phyloP scores from a whole-genome alignment of 108 stramenopile genomes.

The Skeletonema tropicum region DNA sequence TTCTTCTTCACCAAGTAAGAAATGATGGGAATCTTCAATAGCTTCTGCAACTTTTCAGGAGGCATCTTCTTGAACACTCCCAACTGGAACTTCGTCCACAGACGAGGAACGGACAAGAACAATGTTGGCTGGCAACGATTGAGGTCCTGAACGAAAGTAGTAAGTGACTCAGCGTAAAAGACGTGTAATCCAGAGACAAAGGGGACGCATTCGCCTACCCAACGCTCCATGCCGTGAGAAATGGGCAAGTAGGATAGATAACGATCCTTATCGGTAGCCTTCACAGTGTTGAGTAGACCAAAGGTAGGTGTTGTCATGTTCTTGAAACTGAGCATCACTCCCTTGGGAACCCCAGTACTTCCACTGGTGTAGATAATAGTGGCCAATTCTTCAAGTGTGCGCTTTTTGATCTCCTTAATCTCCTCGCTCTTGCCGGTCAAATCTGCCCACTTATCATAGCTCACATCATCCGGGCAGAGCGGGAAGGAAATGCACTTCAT shows the following conservation, averaged over 20 bases:
- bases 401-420: too few relatives aligned
- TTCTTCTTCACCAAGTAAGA: conserved; percentile 65
- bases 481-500: too few relatives aligned
- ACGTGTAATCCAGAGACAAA: conserved; percentile 57
- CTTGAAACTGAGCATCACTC: conserved; percentile 79
- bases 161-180: conserved; percentile 67
- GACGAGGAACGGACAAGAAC: conserved; percentile 77
- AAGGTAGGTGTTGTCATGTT: conserved; percentile 62
- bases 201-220: conserved; percentile 75
- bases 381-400: conserved; percentile 74
- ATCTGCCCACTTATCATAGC: conserved; percentile 67
- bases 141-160: conserved; percentile 73
- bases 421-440: conserved; percentile 33
- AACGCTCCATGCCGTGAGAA: conserved; percentile 84
- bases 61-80: conserved; percentile 79
- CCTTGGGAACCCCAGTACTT: conserved; percentile 82
- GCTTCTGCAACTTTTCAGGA: conserved; percentile 59
- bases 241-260: conserved; percentile 76
- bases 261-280: conserved; percentile 66
- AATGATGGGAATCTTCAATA: conserved; percentile 69
- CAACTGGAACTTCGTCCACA: conserved; percentile 86
- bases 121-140: conserved; percentile 71
- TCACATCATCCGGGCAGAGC: conserved; percentile 57
- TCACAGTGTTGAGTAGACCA: conserved; percentile 51
- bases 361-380: conserved; percentile 86